Percentiles rank a stretch among this genome's conserved stretches.
These are phyloP conservation scores for Eucalyptus virginea DNA, from an alignment of 345 rosid genomes.

Conservation along the genomic window DNA sequence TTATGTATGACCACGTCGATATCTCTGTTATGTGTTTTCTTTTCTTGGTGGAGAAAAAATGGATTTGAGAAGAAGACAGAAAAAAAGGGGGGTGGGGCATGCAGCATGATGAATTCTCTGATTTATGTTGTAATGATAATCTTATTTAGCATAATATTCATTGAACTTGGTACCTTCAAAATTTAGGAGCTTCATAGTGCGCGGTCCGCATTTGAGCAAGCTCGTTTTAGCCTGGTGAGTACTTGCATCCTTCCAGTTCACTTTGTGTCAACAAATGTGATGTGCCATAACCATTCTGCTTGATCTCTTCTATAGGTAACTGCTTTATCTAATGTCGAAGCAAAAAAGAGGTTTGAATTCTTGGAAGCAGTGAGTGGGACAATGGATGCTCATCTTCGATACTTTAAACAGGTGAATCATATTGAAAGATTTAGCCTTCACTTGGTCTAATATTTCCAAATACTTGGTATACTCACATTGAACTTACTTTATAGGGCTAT, in stretches of 20 bases:
- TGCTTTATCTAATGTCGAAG: conserved; percentile 91
- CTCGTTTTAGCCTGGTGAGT: conserved; percentile 83
- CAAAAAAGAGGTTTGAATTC: conserved; percentile 94
- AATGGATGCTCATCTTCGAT: conserved; percentile 99
- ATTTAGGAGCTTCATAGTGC: conserved; percentile 84
- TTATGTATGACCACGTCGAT: not conserved
- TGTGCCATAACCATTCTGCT: not conserved
- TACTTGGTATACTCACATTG: not conserved
- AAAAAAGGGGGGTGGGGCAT: not conserved
- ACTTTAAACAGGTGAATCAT: conserved; percentile 73
- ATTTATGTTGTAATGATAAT: not conserved
- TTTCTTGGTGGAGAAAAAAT: not conserved
- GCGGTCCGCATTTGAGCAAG: conserved; percentile 88
- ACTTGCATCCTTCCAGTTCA: not conserved
- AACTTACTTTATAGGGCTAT: conserved; percentile 48
- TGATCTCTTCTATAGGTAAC: conserved; percentile 43
- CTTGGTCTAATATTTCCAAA: not conserved
- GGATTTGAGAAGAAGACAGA: not conserved
- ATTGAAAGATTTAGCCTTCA: not conserved
- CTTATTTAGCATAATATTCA: not conserved
- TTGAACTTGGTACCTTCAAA: not conserved
- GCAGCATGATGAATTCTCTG: not conserved
- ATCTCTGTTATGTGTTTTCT: not conserved
- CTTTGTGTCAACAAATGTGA: not conserved
- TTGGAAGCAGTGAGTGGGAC: conserved; percentile 98